Evolutionary conservation across 352 stramenopile species (phyloP).

Genomic region (Phytophthora sp.): DNA sequence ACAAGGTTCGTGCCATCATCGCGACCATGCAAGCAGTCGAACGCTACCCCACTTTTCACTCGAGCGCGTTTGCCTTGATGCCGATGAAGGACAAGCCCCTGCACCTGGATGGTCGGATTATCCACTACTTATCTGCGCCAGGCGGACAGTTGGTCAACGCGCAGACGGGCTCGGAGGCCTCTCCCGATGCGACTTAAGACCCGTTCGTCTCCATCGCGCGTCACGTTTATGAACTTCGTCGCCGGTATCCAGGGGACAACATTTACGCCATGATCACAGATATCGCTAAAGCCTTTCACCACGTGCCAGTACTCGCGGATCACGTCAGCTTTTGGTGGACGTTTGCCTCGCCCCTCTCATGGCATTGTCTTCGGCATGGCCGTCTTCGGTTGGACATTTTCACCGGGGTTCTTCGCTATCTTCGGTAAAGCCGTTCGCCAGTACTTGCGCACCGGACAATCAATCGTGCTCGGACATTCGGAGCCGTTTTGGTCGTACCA

Average conservation of each 20-base stretch:
- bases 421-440: conserved; percentile 13
- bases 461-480: neutral
- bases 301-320: conserved; percentile 4
- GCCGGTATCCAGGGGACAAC: neutral
- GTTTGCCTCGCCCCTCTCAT: neutral
- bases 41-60: conserved; percentile 5
- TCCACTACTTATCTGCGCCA: conserved; percentile 18
- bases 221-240: neutral
- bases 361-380: conserved; percentile 12
- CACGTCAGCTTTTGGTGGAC: conserved; percentile 15
- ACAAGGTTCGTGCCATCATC: conserved; percentile 1
- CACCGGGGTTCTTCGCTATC: conserved; percentile 10
- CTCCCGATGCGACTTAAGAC: neutral
- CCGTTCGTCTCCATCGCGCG: neutral
- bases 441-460: neutral
- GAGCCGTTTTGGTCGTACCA: neutral
- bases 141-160: conserved; percentile 2
- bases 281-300: conserved; percentile 17
- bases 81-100: conserved; percentile 14
- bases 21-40: neutral
- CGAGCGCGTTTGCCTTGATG: conserved; percentile 12
- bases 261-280: conserved; percentile 18
- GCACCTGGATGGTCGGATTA: conserved; percentile 12
- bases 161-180: neutral
- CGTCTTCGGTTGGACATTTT: conserved; percentile 18